Evolutionary conservation across 352 stramenopile species (phyloP), one percentile per base, ranked within the genome.

Genomic region (Globisporangium splendens): DNA sequence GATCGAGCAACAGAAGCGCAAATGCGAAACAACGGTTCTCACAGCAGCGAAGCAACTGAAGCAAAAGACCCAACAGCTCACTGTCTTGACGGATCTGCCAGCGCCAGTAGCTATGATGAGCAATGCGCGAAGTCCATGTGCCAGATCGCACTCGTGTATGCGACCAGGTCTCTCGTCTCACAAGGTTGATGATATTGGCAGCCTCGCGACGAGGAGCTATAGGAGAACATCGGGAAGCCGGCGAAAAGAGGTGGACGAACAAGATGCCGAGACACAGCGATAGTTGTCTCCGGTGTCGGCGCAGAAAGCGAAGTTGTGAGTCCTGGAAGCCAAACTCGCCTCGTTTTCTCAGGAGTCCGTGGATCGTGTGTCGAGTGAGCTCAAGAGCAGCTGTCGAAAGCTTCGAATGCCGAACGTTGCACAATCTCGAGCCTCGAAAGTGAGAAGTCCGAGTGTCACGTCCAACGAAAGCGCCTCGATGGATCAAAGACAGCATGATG

Each of bases 261-360:
- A 14, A 2, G 14, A 22, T 18, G 44, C 33, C 35, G 44, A 57
- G 21, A 54, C 49, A 17, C 61, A 59, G 1, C 5, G 50, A 4
- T 46, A 61, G 14, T 46, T 69, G 8, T 88, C 79, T 39, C 75
- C 79, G 1, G 61, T 86, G 7, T 59, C 76, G 2, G 76, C 59
- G 28, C 77, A 90, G 47, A 68, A 73, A 46, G 71, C 68, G 20
- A 88, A 90, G 53, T 41, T 90, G 13, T 68, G 71, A 35, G 71
- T 65, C 21, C 66, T 90, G 5, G 77, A 88, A 56, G 53, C 73
- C 20, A 88, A 81, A 33, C 68, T 90, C 12, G 66, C 75, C 53
- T 47, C 58, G 20, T 85, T 88, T 22, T 80, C 79, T 5, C 66
- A 66, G 5, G 73, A 74, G 24, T 78, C 77, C 3, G 55, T 90